Base-by-base conservation (phyloP, 106 monocot genomes). In the Dioscorea dumetorum region DNA sequence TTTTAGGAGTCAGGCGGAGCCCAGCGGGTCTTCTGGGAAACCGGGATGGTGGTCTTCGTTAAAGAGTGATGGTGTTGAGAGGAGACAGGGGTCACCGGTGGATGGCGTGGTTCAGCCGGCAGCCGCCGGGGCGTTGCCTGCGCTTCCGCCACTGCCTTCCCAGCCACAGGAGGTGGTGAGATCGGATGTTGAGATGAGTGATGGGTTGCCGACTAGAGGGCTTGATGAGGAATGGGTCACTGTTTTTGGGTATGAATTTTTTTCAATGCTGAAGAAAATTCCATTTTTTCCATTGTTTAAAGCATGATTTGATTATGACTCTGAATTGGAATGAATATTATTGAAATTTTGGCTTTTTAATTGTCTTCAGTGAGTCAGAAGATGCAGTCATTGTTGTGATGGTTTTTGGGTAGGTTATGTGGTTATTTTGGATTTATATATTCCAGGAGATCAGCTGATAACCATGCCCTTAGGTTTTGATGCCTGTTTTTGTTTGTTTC, bases 221-320 rank as follows among this genome's bases (percentile, higher is more conserved):
- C 24, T 83, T 23, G 83, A 95, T 52, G 95, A 91, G 63, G 91
- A 91, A 65, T 95, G 95, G 95, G 83, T 95, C 53, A 91, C 91
- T 66, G 95, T 95, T 57, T 95, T 83, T 72, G 95, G 95, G 95
- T 95, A 88, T 56, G 41, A 41, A 41, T 41, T 41, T 10, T 10
- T 10, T 41, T 41, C 10, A 41, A 41, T 41, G 10, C 41, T 41
- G 41, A 41, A 41, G 41, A 10, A 28, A 28, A 41, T 41, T 6
- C 41, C 41, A 3, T 41, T 41, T 41, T 8, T 41, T 41, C 10
- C 10, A 8, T 41, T 41, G 6, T 41, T 41, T 41, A 8, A 41
- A 41, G 41, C 6, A 6, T 41, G 41, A 41, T 41, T 28, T 41
- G 41, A 41, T 41, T 41, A 6, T 41, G 41, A 41, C 6, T 10